Percentiles rank a stretch among this genome's conserved stretches.
Conservation (phyloP, 108 stramenopile genomes). For the Cyclotella atomus region DNA sequence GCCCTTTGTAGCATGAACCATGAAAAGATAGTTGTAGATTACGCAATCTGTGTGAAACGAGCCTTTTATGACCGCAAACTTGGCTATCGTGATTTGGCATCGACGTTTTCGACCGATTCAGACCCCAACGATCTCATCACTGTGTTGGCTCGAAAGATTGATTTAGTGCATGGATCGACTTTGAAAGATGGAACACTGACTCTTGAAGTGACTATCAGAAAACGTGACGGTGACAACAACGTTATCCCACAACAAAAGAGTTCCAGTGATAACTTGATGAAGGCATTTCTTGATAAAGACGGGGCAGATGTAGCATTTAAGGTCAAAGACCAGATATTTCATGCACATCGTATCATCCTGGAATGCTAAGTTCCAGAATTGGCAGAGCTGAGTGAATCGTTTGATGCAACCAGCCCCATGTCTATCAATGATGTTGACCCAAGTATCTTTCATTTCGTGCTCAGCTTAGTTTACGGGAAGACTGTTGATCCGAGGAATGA, state of each 20-base stretch:
- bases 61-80: neutral
- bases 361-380: neutral
- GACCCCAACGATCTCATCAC: neutral
- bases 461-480: slow-evolving; percentile 11
- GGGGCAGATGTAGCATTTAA: neutral
- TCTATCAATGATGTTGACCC: slow-evolving; percentile 5
- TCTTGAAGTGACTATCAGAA: neutral
- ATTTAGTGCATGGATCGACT: neutral
- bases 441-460: neutral
- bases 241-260: neutral
- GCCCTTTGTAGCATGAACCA: neutral
- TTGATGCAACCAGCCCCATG: neutral
- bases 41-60: neutral
- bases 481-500: neutral
- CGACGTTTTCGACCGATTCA: neutral
- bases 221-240: neutral
- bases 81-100: neutral
- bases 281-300: neutral
- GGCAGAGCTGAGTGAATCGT: slow-evolving; percentile 3
- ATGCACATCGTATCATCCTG: slow-evolving; percentile 6
- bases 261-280: neutral
- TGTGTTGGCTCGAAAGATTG: neutral
- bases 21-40: neutral
- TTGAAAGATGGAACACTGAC: neutral
- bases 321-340: neutral